A percentile compares a stretch with the other conserved stretches of the same genome.
These are phyloP conservation scores for Sporothrix variecibatus DNA, from an alignment of 2,329 filamentous ascomycete genomes.

Conservation along the genomic window DNA sequence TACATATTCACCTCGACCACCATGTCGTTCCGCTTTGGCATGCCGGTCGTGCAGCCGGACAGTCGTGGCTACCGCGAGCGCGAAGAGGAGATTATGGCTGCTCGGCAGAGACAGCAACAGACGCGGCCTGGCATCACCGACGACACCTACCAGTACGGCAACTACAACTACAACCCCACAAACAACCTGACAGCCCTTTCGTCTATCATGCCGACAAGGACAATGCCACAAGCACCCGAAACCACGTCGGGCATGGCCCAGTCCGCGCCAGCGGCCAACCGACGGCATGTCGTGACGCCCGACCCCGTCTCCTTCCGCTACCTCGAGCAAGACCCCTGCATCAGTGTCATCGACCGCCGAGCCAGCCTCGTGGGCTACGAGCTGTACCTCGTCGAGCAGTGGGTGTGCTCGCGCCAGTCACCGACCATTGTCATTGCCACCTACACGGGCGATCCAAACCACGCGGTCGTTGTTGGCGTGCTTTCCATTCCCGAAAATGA, in stretches of 20 bases:
- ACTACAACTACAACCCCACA: neutral
- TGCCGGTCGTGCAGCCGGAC: conserved; percentile 19
- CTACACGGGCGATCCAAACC: conserved; percentile 82
- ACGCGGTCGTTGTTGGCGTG: conserved; percentile 77
- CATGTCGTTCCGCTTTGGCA: conserved; percentile 26
- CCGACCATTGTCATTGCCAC: conserved; percentile 91
- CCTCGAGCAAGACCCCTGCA: conserved; percentile 80
- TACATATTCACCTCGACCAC: neutral
- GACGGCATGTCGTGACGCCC: conserved; percentile 57
- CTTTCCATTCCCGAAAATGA: conserved; percentile 81
- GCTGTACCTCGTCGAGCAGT: conserved; percentile 93
- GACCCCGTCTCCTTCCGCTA: conserved; percentile 61
- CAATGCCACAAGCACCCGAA: neutral
- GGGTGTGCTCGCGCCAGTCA: conserved; percentile 88
- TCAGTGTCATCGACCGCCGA: conserved; percentile 72
- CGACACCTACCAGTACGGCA: neutral
- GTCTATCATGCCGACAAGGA: conserved; percentile 7
- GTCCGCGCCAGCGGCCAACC: conserved; percentile 31
- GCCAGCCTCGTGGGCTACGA: conserved; percentile 79
- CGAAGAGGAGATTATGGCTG: conserved; percentile 22
- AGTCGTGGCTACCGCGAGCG: conserved; percentile 19
- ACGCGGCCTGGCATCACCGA: neutral
- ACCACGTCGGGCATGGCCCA: neutral
- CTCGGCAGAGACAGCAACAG: conserved; percentile 6
- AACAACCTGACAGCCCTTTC: conserved; percentile 13